Evolutionary conservation across 192 early-diverging fungal genomes (phyloP).

Genomic region (Entomortierella beljakovae): DNA sequence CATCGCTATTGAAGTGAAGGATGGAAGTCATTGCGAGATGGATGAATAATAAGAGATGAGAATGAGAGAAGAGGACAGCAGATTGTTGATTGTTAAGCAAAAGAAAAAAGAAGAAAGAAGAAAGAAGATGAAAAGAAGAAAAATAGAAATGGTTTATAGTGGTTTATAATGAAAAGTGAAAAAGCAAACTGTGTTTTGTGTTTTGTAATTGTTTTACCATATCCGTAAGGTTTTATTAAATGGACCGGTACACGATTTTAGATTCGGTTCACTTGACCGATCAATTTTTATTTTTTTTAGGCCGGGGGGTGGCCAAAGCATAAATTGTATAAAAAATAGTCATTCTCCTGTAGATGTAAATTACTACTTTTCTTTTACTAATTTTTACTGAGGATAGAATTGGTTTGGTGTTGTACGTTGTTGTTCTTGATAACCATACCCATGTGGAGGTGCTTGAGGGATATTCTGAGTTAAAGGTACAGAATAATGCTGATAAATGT

Average conservation of each 20-base stretch:
- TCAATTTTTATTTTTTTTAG: too few relatives aligned
- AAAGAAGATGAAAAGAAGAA: not conserved
- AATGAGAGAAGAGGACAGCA: not conserved
- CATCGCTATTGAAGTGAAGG: conserved; percentile 19
- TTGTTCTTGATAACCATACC: not conserved
- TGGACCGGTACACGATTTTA: too few relatives aligned
- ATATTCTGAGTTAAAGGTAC: not conserved
- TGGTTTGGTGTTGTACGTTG: not conserved
- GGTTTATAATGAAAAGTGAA: not conserved
- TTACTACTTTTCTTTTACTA: too few relatives aligned
- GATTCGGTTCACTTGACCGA: too few relatives aligned
- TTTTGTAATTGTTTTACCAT: too few relatives aligned
- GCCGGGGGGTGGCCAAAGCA: too few relatives aligned
- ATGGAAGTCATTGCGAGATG: conserved; percentile 11
- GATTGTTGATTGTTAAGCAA: not conserved
- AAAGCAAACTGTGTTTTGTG: too few relatives aligned
- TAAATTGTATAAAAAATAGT: too few relatives aligned
- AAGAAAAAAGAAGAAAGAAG: not conserved
- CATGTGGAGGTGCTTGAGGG: not conserved
- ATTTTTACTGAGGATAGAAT: not conserved
- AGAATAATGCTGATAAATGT: conserved; percentile 2
- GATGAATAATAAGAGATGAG: not conserved
- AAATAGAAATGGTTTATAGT: not conserved
- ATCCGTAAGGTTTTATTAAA: too few relatives aligned
- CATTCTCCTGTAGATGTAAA: too few relatives aligned